phyloP scores from a whole-genome alignment of 805 yeast genomes.

The Candida anglica region DNA sequence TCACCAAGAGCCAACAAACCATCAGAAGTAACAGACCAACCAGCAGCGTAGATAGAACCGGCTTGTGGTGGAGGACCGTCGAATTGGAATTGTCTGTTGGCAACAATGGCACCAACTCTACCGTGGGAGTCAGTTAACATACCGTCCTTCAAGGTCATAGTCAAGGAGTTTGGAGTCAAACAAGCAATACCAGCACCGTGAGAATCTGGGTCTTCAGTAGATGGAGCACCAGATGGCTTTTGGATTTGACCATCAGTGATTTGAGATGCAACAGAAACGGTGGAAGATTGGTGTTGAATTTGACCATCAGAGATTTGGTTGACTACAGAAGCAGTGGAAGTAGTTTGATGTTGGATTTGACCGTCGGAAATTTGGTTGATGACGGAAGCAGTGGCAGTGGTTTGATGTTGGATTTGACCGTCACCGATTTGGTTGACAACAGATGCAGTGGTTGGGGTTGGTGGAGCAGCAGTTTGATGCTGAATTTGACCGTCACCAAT shows the following conservation, averaged over 20 bases:
- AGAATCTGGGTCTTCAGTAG: slow-evolving; percentile 36
- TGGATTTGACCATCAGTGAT: slow-evolving; percentile 30
- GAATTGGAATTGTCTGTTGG: slow-evolving; percentile 70
- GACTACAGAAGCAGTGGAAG: slow-evolving; percentile 16
- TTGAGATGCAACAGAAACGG: slow-evolving; percentile 25
- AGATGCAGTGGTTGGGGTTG: slow-evolving; percentile 21
- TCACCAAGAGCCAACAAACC: slow-evolving; percentile 60
- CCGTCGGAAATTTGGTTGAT: slow-evolving; percentile 21
- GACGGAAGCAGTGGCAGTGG: slow-evolving; percentile 18
- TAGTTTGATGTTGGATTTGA: slow-evolving; percentile 19
- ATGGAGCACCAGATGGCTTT: slow-evolving; percentile 32
- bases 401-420: slow-evolving; percentile 46
- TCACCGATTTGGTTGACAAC: slow-evolving; percentile 45
- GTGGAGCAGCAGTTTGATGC: slow-evolving; percentile 25
- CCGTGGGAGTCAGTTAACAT: slow-evolving; percentile 34
- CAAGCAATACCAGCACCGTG: slow-evolving; percentile 40
- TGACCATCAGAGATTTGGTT: slow-evolving; percentile 16
- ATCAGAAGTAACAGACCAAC: slow-evolving; percentile 50
- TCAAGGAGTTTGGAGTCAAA: slow-evolving; percentile 31
- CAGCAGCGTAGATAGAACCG: slow-evolving; percentile 62
- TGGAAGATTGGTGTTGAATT: slow-evolving; percentile 14
- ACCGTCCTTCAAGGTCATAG: slow-evolving; percentile 16
- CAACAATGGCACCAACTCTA: slow-evolving; percentile 44
- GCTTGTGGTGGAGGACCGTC: slow-evolving; percentile 85
- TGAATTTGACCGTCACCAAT: slow-evolving; percentile 48